Conservation (phyloP, 2,329 filamentous ascomycete genomes). For the Bisporella sp. region DNA sequence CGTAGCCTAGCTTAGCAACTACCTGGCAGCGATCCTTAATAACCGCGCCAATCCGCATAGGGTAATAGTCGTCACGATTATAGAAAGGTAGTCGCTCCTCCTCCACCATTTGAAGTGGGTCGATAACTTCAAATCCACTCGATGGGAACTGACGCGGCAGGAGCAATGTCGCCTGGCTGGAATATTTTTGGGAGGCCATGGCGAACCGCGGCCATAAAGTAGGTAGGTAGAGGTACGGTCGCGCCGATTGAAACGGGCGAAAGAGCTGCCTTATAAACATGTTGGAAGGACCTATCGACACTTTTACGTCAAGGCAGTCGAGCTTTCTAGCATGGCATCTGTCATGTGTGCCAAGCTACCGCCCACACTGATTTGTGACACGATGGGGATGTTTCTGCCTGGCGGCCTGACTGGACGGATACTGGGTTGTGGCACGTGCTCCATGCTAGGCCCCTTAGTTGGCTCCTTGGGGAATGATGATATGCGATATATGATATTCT, state of each 20-base stretch:
- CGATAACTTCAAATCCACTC: conserved; percentile 10
- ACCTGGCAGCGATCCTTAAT: not conserved
- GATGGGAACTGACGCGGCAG: conserved; percentile 5
- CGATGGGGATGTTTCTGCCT: no score
- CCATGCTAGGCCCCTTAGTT: no score
- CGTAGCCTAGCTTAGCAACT: conserved; percentile 36
- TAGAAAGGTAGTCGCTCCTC: conserved; percentile 13
- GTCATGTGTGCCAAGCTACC: no score
- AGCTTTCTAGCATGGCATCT: no score
- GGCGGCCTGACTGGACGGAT: no score
- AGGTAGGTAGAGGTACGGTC: conserved; percentile 3
- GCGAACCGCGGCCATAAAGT: conserved; percentile 1
- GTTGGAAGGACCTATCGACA: not conserved
- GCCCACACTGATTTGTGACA: no score
- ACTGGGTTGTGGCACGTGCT: no score
- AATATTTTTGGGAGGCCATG: conserved; percentile 4
- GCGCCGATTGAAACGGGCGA: conserved; percentile 6
- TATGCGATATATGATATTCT: no score
- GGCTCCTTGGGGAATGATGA: no score
- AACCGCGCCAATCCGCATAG: conserved; percentile 3
- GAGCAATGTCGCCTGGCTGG: not conserved
- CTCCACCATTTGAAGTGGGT: conserved; percentile 8
- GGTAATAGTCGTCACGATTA: conserved; percentile 11
- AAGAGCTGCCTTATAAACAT: conserved; percentile 8
- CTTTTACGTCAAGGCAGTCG: no score